Evolutionary conservation across 768 basidiomycete species (phyloP).

Genomic region (Lactarius quietus): DNA sequence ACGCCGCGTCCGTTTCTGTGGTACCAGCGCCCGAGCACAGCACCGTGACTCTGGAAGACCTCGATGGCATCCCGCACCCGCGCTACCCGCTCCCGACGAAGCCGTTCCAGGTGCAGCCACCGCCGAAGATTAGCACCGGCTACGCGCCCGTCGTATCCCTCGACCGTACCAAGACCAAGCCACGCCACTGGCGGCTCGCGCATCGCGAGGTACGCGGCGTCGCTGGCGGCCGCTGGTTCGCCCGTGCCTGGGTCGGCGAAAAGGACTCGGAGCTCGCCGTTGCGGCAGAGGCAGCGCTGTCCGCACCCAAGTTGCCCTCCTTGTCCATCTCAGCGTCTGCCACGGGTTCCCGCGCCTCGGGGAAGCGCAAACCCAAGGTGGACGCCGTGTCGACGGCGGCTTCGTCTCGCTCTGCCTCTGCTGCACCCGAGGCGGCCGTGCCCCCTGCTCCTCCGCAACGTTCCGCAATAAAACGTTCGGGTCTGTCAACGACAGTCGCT

Average conservation of each 20-base stretch:
- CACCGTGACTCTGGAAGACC: conserved; percentile 33
- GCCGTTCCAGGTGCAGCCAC: conserved; percentile 77
- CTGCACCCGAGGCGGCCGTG: conserved; percentile 16
- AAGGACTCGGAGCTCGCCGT: conserved; percentile 66
- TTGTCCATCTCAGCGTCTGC: conserved; percentile 16
- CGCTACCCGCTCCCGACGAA: conserved; percentile 78
- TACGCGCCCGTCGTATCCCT: conserved; percentile 65
- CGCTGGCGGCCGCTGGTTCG: conserved; percentile 80
- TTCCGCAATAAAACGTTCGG: conserved; percentile 21
- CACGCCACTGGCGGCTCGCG: conserved; percentile 70
- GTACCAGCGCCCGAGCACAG: conserved; percentile 6
- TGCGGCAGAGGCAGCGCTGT: conserved; percentile 16
- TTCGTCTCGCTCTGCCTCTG: conserved; percentile 25
- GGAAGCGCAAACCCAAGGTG: conserved; percentile 23
- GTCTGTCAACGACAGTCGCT: conserved; percentile 24
- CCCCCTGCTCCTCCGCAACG: conserved; percentile 14
- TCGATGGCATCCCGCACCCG: conserved; percentile 62
- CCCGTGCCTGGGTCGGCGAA: conserved; percentile 78
- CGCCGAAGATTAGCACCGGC: conserved; percentile 70
- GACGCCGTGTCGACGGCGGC: conserved; percentile 26
- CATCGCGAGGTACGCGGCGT: conserved; percentile 78
- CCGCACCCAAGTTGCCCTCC: conserved; percentile 23
- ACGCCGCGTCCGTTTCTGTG: not conserved
- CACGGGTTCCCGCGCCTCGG: conserved; percentile 8
- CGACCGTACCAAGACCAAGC: conserved; percentile 58